These are phyloP conservation scores for Cercospora berteroae DNA, from an alignment of 2,329 filamentous ascomycete species.

Conservation along the genomic window DNA sequence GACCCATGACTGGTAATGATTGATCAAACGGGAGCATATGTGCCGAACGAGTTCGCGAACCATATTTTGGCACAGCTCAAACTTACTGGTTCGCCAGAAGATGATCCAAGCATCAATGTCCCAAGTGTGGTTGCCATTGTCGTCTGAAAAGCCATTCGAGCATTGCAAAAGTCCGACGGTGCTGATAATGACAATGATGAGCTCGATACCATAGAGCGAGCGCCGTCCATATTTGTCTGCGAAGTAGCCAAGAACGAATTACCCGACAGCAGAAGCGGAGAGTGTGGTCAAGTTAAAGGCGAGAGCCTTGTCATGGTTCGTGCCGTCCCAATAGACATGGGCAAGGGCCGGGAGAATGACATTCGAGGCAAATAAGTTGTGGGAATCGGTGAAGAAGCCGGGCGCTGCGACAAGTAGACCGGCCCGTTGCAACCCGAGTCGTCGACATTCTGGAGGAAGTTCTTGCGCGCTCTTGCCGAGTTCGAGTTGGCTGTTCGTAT, in stretches of 20 bases:
- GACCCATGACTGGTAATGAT: conserved; percentile 35
- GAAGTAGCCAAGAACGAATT: conserved; percentile 41
- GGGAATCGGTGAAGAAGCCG: conserved; percentile 43
- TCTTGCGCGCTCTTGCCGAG: background rate
- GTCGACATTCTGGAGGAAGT: conserved; percentile 18
- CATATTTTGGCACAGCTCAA: background rate
- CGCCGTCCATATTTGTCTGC: conserved; percentile 41
- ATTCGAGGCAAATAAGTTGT: conserved; percentile 43
- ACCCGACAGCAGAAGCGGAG: conserved; percentile 41
- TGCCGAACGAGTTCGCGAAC: background rate
- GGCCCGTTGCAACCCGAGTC: conserved; percentile 26
- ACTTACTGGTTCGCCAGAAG: conserved; percentile 37
- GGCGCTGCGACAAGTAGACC: conserved; percentile 43
- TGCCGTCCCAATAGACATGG: conserved; percentile 40
- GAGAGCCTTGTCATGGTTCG: conserved; percentile 30
- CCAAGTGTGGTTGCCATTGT: conserved; percentile 33
- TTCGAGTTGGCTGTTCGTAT: background rate
- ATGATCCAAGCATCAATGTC: conserved; percentile 42
- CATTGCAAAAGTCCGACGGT: conserved; percentile 42
- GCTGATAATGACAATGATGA: conserved; percentile 43
- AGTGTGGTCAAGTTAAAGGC: conserved; percentile 43
- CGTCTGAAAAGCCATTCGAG: conserved; percentile 32
- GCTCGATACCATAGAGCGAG: conserved; percentile 43
- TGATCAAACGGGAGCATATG: background rate
- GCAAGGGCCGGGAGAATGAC: conserved; percentile 43